Conservation (phyloP, 352 stramenopile genomes). For the Pilasporangium apinafurcum region DNA sequence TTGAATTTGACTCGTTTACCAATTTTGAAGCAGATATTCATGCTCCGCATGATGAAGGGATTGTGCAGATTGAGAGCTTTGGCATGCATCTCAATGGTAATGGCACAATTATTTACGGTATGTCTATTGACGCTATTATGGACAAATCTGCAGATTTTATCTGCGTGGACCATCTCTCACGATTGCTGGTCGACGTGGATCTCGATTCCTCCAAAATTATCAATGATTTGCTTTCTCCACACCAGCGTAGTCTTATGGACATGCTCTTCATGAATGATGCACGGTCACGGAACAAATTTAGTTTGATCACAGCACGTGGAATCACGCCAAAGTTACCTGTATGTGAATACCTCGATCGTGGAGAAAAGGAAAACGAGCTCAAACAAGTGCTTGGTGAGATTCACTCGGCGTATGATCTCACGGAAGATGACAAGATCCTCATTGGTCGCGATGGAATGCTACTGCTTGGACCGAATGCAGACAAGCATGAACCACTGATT, state of each 20-base stretch:
- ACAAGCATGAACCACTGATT: conserved; percentile 91
- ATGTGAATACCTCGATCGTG: conserved; percentile 94
- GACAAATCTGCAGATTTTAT: conserved; percentile 95
- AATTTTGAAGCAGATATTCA: conserved; percentile 99
- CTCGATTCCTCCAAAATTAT: conserved; percentile 95
- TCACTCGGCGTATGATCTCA: conserved; percentile 94
- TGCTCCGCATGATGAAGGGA: conserved; percentile 87
- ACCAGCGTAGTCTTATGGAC: conserved; percentile 92
- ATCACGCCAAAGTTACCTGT: conserved; percentile 94
- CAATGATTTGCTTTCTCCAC: conserved; percentile 92
- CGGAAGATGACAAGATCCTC: conserved; percentile 92
- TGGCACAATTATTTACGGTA: conserved; percentile 81
- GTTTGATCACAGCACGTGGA: conserved; percentile 95
- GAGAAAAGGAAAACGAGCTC: conserved; percentile 96
- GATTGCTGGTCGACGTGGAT: conserved; percentile 94
- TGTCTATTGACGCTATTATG: conserved; percentile 95
- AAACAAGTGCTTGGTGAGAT: conserved; percentile 94
- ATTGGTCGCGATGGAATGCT: conserved; percentile 93
- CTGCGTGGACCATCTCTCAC: conserved; percentile 94
- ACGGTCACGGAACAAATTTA: conserved; percentile 94
- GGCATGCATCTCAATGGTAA: conserved; percentile 84
- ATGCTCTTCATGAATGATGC: conserved; percentile 95
- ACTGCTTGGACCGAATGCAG: conserved; percentile 88
- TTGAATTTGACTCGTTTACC: conserved; percentile 95
- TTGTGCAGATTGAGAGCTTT: conserved; percentile 98